Base-by-base conservation (phyloP, 176 grass and related monocot species). In the Hordeum marinum region DNA sequence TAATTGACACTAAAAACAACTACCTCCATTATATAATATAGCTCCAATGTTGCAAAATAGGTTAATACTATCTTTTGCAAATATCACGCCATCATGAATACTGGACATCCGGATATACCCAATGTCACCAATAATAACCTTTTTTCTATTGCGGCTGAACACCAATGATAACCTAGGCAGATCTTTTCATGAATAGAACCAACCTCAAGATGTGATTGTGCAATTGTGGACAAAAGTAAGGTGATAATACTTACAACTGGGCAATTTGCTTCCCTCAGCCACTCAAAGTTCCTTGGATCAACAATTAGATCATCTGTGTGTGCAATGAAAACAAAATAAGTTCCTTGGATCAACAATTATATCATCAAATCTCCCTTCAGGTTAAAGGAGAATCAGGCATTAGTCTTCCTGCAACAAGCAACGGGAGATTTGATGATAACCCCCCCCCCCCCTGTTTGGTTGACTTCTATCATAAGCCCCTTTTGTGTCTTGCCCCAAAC, bases 231-330 rank as follows among this genome's bases (percentile, higher is more conserved):
- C 43, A 36, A 80, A 60, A 29, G n/a, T 65, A 77, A 81, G 61
- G 25, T 77, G 45, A 41, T 73, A 61, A 79, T 88, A 88, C 89
- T 93, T 92, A 98, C 95, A 91, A 98, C 91, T 61, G 95, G 95
- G 63, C 95, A 95, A 85, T 95, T 95, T 85, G 83, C 77, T 93
- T 98, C 95, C 84, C 95, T 95, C 68, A 98, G 84, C 95, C 89
- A 98, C 83, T 98, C 95, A 60, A 98, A 71, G 82, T 95, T 98
- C 82, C 95, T 95, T 90, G 95, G 95, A 75, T 98, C 95, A 79
- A 98, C 90, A 89, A 98, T 81, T 79, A 98, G 84, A 92, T 98
- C 95, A 90, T 93, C 95, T 98, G 86, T 41, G 35, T 72, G 61
- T 59, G 25, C 25, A 62, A 84, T 58, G 79, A 63, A 59, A 75